Percentiles rank a stretch among this genome's conserved stretches.
Conservation (phyloP, 352 stramenopile species). For the Phytophthora tubulina region DNA sequence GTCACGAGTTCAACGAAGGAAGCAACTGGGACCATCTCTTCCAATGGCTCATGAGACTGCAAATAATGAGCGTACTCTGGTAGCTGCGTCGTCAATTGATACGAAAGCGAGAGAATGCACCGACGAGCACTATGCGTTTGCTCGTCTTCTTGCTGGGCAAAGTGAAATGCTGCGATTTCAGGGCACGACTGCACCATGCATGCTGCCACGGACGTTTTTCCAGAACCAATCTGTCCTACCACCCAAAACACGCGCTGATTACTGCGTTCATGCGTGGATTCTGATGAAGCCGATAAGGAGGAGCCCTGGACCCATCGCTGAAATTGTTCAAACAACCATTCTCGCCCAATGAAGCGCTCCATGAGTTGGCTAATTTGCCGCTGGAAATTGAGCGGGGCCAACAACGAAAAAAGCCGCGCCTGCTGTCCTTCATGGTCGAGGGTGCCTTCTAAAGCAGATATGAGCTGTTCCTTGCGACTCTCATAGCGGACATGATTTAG, state of each 20-base stretch:
- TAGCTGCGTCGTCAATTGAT: conserved; percentile 81
- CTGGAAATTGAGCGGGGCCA: conserved; percentile 77
- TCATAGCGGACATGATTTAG: conserved; percentile 71
- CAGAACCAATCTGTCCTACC: conserved; percentile 72
- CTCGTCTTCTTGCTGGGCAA: conserved; percentile 77
- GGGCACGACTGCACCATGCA: conserved; percentile 74
- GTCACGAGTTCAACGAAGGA: conserved; percentile 63
- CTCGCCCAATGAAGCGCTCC: conserved; percentile 62
- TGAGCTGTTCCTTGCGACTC: conserved; percentile 59
- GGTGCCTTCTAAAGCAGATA: conserved; percentile 62
- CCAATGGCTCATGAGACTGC: conserved; percentile 72
- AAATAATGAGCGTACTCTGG: conserved; percentile 73
- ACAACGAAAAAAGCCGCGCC: conserved; percentile 68
- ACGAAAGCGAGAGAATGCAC: conserved; percentile 75
- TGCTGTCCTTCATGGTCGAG: conserved; percentile 83
- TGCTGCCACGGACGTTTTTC: conserved; percentile 71
- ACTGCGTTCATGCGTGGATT: conserved; percentile 10
- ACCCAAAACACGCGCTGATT: conserved; percentile 74
- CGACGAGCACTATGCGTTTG: conserved; percentile 75
- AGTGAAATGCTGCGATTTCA: conserved; percentile 81
- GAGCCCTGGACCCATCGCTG: conserved; percentile 57
- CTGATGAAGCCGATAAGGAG: not conserved
- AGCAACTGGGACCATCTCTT: conserved; percentile 82
- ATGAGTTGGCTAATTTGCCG: conserved; percentile 82
- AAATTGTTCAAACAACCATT: conserved; percentile 69